Evolutionary conservation across 1,284 basidiomycete species (phyloP).

Genomic region (Coriolopsis trogii): DNA sequence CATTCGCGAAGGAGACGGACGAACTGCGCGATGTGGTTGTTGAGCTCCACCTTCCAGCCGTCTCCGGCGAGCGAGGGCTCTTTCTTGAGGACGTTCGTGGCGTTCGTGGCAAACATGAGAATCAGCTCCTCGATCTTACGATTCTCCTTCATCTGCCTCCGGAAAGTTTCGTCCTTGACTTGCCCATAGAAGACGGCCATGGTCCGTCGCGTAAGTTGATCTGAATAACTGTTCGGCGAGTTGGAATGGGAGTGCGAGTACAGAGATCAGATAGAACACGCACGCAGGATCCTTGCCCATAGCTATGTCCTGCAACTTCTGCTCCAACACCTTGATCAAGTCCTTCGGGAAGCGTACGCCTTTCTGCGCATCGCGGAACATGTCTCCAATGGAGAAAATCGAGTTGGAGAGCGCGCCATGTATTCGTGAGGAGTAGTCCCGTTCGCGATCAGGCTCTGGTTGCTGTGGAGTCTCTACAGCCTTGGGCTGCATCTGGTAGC

Average conservation of each 20-base stretch:
- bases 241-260: neutral
- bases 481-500: constrained; percentile 72
- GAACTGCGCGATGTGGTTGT: constrained; percentile 89
- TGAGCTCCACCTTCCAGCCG: constrained; percentile 91
- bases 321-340: constrained; percentile 85
- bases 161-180: constrained; percentile 83
- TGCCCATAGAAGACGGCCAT: constrained; percentile 92
- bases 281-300: constrained; percentile 89
- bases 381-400: constrained; percentile 77
- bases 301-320: constrained; percentile 85
- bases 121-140: constrained; percentile 98
- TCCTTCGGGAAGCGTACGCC: constrained; percentile 93
- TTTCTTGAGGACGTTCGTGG: constrained; percentile 85
- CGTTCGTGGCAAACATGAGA: constrained; percentile 91
- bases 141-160: constrained; percentile 91
- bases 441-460: constrained; percentile 52
- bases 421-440: constrained; percentile 64
- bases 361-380: constrained; percentile 80
- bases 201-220: constrained; percentile 84
- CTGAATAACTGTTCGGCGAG: constrained; percentile 66
- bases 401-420: constrained; percentile 73
- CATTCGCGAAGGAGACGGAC: constrained; percentile 85
- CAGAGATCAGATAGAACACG: constrained; percentile 41
- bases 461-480: constrained; percentile 39
- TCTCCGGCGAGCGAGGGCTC: constrained; percentile 77